Evolutionary conservation across 768 basidiomycete species (phyloP), one percentile per base, ranked within the genome.

Genomic region (Podaxis pistillaris): DNA sequence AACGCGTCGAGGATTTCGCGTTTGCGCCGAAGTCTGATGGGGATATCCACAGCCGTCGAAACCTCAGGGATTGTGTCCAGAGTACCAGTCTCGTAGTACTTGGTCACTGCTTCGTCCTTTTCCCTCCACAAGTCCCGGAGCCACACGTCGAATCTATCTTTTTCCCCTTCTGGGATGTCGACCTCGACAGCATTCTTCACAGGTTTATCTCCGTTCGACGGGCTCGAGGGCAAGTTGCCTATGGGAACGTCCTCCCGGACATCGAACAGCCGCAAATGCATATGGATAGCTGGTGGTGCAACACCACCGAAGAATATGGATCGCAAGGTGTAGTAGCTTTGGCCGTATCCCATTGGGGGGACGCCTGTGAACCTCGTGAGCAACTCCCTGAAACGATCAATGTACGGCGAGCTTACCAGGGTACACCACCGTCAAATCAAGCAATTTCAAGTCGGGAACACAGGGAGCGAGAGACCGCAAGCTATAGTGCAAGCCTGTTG

Each of bases 361-460:
- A 96, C 83, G 9, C 91, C 91, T 92, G 63, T 49, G 44, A 40
- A 56, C 11, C 30, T 22, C 22, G 54, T 71, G 19, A 70, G 60
- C 7, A 50, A 55, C 65, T 36, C 64, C 28, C 17, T 59, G 11
- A 50, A 26, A 40, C 56, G 41, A 41, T 37, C 28, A 9, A 50
- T 28, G n/a, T 19, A 7, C 24, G 15, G 47, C 47, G n/a, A 58
- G 60, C 76, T 66, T 72, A 87, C 95, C 95, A 66, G 94, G 93
- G 75, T 99, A 99, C 28, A 89, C 85, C 64, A 96, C 81, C 0
- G 97, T 98, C 50, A 97, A 78, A 71, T 98, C 97, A n/a, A 98
- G 78, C 12, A 99, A 73, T 66, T 87, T 85, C 62, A 99, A 78
- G 58, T 83, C 82, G 28, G 89, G 89, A 24, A 96, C 83, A 62